Percentiles rank a stretch among this genome's conserved stretches.
phyloP scores from a whole-genome alignment of 768 basidiomycete genomes.

The Cystobasidium tubakii region DNA sequence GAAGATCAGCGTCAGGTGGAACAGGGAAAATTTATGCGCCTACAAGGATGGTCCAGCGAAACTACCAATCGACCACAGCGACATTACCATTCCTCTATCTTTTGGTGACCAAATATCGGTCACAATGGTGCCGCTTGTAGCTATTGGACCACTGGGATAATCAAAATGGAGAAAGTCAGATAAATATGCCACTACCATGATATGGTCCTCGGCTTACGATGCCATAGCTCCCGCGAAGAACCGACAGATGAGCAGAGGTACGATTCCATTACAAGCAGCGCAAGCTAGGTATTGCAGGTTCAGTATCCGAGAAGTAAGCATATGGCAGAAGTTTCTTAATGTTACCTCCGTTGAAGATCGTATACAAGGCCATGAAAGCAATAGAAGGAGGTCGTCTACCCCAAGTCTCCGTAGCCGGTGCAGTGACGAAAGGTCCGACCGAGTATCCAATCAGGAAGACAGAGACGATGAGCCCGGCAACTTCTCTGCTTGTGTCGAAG shows the following conservation, averaged over 20 bases:
- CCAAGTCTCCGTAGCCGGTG: slow-evolving; percentile 25
- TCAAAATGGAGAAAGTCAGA: not conserved
- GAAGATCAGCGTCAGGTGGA: not conserved
- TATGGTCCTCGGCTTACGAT: slow-evolving; percentile 13
- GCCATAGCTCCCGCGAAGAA: slow-evolving; percentile 30
- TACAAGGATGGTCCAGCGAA: slow-evolving; percentile 20
- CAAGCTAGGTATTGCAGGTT: too few relatives aligned
- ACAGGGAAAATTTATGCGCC: not conserved
- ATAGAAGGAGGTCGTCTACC: slow-evolving; percentile 13
- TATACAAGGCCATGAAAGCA: slow-evolving; percentile 27
- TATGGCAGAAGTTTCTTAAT: not conserved
- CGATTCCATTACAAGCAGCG: slow-evolving; percentile 7
- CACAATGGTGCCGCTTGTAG: slow-evolving; percentile 12
- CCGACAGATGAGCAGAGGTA: slow-evolving; percentile 15
- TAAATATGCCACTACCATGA: too few relatives aligned
- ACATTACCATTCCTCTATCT: slow-evolving; percentile 21
- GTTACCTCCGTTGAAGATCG: slow-evolving; percentile 26
- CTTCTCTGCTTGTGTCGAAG: not conserved
- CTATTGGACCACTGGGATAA: not conserved
- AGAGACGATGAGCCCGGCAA: slow-evolving; percentile 1
- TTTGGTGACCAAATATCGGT: slow-evolving; percentile 21
- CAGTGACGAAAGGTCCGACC: slow-evolving; percentile 27
- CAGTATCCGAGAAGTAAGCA: too few relatives aligned
- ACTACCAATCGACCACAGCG: slow-evolving; percentile 18
- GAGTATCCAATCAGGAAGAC: slow-evolving; percentile 29